Base-by-base conservation (phyloP, 2,329 filamentous ascomycete species). In the Raffaelea albimanens region DNA sequence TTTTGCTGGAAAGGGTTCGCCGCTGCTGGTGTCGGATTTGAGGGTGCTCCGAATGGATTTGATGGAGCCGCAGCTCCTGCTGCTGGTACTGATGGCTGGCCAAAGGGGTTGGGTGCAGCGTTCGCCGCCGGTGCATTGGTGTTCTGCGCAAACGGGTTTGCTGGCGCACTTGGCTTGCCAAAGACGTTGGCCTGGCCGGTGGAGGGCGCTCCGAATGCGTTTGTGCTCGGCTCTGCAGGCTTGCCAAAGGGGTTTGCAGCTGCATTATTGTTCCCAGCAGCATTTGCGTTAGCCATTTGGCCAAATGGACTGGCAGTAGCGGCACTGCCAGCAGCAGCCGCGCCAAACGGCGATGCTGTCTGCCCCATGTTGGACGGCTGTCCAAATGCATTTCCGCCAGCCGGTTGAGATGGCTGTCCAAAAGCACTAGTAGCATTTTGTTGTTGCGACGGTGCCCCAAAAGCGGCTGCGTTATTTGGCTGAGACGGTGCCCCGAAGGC, bases 261-360 rank as follows among this genome's bases (percentile, higher is more conserved):
- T n/a, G n/a, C n/a, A n/a, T 1, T 50, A 43, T 3, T 41, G 47
- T 18, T 44, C n/a, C n/a, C n/a, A 50, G 5, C 16, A 46, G 20
- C 4, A 38, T 31, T 34, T 42, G 25, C 3, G 44, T 49, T 45
- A 45, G 44, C 25, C 25, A 29, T 7, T 29, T 29, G 7, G 7
- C 7, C 68, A 67, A 71, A 71, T 2, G 64, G 63, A 2, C 61
- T 56, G 22, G 53, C 51, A 41, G 44, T 41, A 7, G 25, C 13
- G 7, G 25, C 14, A 45, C 21, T n/a, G n/a, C n/a, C n/a, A n/a
- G n/a, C n/a, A n/a, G n/a, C 31, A 36, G 47, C 36, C 1, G 46
- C 38, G 34, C 59, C 62, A 52, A 69, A 67, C 1, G 66, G 52
- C 58, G 67, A 34, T 55, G 60, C 56, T 16, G 60, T 60, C 20